Base-by-base conservation (phyloP, 129 eudicot genomes). In the Smallanthus sonchifolius region DNA sequence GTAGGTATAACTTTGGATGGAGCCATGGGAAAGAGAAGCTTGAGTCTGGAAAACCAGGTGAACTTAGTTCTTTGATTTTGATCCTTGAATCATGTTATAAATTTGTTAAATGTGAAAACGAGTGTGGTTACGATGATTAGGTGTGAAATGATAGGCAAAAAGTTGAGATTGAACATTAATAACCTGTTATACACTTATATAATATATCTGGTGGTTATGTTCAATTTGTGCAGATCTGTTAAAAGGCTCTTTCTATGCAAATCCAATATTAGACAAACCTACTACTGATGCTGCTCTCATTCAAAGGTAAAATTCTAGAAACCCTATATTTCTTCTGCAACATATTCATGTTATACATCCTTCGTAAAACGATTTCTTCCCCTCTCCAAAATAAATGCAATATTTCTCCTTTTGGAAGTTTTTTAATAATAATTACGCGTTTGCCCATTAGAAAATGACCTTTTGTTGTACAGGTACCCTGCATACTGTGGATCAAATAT, bases 11-110 rank as follows among this genome's bases (percentile, higher is more conserved):
- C 83, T 86, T 90, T 83, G 98, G 98, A 76, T 93, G 98, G 98
- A 93, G 98, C 73, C 98, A 93, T 78, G 98, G 98, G 70, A 90
- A 93, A 90, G 98, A 93, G 82, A 93, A 90, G 82, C 96, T 93
- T 35, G 96, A 90, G 77, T 87, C 95, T 57, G 96, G 98, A 78
- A 93, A 93, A 82, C 97, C 87, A 75, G 98, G 98, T 87, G 82
- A 80, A 42, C 7, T 43, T 54, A 52, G 30, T 14, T 7, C 38
- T 39, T 36, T 6, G 44, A 75, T 32, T 24, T 81, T 39, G 20
- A 49, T 42, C 14, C 40, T 39, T 63, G 44, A 64, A 40, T 51
- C 65, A 11, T 74, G 20, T 67, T 78, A 6, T 11, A 28, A 43
- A 7, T 62, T 10, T 10, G 30, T 48, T 16, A 38, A 49, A 20